Percentiles rank a stretch among this genome's conserved stretches.
phyloP scores from a whole-genome alignment of 1,284 basidiomycete genomes.

The Ganoderma lingzhi region DNA sequence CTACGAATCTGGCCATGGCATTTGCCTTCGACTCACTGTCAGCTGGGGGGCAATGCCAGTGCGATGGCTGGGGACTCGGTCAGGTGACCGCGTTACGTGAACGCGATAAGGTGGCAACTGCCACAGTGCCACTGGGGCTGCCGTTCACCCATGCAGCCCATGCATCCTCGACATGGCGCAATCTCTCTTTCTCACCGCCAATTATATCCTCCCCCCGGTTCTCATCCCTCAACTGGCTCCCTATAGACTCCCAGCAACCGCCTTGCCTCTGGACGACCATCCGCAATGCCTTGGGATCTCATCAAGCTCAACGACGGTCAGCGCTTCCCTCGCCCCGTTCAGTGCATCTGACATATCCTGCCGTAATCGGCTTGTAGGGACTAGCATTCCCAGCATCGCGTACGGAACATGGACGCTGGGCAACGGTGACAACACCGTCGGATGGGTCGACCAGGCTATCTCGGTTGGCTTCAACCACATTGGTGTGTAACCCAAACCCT shows the following conservation, averaged over 20 bases:
- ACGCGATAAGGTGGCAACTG: neutral
- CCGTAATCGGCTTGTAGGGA: conserved; percentile 41
- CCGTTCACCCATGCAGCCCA: neutral
- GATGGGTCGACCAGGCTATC: conserved; percentile 43
- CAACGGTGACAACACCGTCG: conserved; percentile 46
- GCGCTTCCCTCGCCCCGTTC: conserved; percentile 34
- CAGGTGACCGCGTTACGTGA: conserved; percentile 7
- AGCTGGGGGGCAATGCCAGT: too few species aligned
- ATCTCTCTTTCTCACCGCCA: conserved; percentile 16
- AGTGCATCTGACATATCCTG: neutral
- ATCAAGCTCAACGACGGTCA: conserved; percentile 60
- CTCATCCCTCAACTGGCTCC: neutral
- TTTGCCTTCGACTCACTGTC: neutral
- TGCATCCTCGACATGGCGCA: conserved; percentile 15
- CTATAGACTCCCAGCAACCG: neutral
- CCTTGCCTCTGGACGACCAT: conserved; percentile 19
- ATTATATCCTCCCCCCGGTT: conserved; percentile 6
- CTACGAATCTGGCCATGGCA: neutral
- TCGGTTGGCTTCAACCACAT: conserved; percentile 43
- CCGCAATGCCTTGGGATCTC: conserved; percentile 56
- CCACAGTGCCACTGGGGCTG: neutral
- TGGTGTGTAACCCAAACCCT: conserved; percentile 28
- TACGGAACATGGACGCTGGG: conserved; percentile 62
- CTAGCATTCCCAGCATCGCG: conserved; percentile 59
- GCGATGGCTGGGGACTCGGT: neutral